These are phyloP conservation scores for Solanum hybrid DNA, from an alignment of 305 asterid species.

Conservation along the genomic window DNA sequence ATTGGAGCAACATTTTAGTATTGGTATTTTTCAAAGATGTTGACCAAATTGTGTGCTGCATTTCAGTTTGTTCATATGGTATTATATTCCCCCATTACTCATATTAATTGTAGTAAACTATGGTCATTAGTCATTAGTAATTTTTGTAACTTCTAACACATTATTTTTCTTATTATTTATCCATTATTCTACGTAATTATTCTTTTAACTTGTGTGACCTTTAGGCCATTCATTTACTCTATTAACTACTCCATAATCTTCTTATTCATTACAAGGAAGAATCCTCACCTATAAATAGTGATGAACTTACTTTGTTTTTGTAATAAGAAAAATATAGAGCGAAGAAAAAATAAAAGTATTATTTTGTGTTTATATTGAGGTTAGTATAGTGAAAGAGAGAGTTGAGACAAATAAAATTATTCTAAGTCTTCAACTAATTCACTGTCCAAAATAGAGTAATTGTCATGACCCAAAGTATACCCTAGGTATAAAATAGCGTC, in stretches of 20 bases:
- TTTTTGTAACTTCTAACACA: background rate
- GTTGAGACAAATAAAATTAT: background rate
- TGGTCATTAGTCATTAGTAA: background rate
- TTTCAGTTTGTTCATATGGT: background rate
- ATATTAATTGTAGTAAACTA: too few relatives aligned
- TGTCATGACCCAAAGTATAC: background rate
- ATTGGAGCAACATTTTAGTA: background rate
- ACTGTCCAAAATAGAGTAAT: background rate
- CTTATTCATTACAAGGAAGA: background rate
- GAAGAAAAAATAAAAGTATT: background rate
- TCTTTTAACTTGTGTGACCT: background rate
- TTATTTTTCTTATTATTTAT: background rate
- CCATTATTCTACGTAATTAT: background rate
- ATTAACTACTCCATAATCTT: background rate
- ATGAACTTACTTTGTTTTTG: background rate
- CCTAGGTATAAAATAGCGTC: background rate
- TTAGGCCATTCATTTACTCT: background rate
- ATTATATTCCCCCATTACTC: background rate
- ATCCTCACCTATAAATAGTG: background rate
- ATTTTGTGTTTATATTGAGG: background rate
- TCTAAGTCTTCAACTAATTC: background rate
- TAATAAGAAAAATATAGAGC: background rate
- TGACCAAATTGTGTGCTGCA: background rate
- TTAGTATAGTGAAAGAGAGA: background rate
- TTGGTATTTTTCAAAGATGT: background rate